Percentiles rank a stretch among this genome's conserved stretches.
phyloP scores from a whole-genome alignment of 129 eudicot genomes.

The Ambrosia artemisiifolia region DNA sequence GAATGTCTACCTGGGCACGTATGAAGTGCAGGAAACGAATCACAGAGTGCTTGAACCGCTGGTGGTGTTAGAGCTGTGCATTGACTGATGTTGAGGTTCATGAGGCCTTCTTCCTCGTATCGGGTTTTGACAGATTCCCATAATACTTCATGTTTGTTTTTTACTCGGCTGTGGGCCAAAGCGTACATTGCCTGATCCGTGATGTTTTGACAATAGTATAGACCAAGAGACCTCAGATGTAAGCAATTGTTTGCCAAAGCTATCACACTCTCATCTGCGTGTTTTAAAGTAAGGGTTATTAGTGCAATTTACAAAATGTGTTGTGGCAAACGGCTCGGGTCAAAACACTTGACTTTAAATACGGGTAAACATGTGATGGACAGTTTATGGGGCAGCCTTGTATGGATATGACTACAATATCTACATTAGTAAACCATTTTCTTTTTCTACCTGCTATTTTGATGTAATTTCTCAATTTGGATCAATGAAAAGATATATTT shows the following conservation, averaged over 20 bases:
- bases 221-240: slow-evolving; percentile 74
- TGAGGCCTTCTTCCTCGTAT: slow-evolving; percentile 53
- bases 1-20: slow-evolving; percentile 93
- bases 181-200: slow-evolving; percentile 90
- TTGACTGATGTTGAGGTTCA: slow-evolving; percentile 76
- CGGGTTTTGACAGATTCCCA: slow-evolving; percentile 73
- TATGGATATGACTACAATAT: background rate
- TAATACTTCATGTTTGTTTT: slow-evolving; percentile 51
- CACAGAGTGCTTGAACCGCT: slow-evolving; percentile 90
- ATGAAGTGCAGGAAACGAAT: slow-evolving; percentile 81
- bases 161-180: slow-evolving; percentile 76
- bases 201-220: slow-evolving; percentile 81
- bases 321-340: background rate
- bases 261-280: slow-evolving; percentile 82
- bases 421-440: no score
- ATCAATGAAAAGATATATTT: no score
- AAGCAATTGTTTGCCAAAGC: slow-evolving; percentile 88
- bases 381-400: background rate
- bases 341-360: background rate
- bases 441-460: no score
- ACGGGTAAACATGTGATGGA: background rate
- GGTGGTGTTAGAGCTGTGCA: slow-evolving; percentile 97
- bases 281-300: background rate
- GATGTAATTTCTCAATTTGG: no score
- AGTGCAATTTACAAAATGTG: background rate